Conservation (phyloP, 495 filamentous ascomycete species). For the Trichoderma erinaceum region DNA sequence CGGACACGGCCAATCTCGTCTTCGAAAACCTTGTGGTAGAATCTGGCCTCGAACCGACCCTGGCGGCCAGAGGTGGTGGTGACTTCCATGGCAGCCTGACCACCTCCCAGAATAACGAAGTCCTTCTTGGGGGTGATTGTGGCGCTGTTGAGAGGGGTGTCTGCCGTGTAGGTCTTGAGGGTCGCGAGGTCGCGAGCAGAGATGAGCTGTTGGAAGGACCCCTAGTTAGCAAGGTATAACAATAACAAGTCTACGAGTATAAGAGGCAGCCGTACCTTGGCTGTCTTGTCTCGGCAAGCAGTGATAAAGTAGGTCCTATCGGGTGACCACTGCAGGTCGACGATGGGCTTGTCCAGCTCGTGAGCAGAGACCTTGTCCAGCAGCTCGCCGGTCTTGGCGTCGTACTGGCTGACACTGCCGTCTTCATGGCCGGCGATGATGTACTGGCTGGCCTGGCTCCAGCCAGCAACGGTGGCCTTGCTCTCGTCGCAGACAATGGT, state of each 20-base stretch:
- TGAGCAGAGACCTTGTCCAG: constrained; percentile 73
- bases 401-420: constrained; percentile 87
- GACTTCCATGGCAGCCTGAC: constrained; percentile 98
- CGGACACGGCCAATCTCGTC: constrained; percentile 96
- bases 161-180: constrained; percentile 84
- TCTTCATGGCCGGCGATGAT: constrained; percentile 98
- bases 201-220: constrained; percentile 53
- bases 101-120: constrained; percentile 93
- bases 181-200: constrained; percentile 76
- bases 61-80: constrained; percentile 90
- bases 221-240: constrained; percentile 15
- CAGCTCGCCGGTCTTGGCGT: constrained; percentile 84
- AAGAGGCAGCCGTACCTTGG: constrained; percentile 57
- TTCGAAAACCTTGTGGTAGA: constrained; percentile 99
- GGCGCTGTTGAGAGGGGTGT: constrained; percentile 96
- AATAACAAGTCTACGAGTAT: constrained; percentile 8
- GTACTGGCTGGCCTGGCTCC: constrained; percentile 85
- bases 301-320: constrained; percentile 98
- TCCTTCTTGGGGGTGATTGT: constrained; percentile 91
- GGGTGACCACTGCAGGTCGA: constrained; percentile 87
- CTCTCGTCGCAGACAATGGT: constrained; percentile 86
- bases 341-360: constrained; percentile 76
- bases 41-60: constrained; percentile 97
- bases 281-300: constrained; percentile 93
- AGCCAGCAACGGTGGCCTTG: constrained; percentile 95